Percentiles rank a stretch among this genome's conserved stretches.
Conservation (phyloP, 2,329 filamentous ascomycete species). For the Fusarium clavum region DNA sequence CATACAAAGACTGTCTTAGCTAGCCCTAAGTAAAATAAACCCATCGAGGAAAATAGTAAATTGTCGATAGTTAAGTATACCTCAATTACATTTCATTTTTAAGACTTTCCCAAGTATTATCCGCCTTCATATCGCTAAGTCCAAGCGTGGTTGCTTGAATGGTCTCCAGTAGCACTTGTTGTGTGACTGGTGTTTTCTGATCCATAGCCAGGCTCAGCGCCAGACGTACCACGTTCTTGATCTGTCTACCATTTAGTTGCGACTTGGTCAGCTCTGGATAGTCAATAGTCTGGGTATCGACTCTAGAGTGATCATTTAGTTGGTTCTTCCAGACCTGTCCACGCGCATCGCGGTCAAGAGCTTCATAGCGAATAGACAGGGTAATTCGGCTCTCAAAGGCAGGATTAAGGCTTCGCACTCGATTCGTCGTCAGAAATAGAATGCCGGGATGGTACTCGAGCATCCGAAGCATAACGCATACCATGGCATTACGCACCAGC, state of each 20-base stretch:
- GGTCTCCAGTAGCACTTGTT: neutral
- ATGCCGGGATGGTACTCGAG: conserved; percentile 54
- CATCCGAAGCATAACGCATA: conserved; percentile 40
- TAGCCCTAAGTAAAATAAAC: no score
- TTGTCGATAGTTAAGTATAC: no score
- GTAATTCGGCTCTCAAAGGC: conserved; percentile 60
- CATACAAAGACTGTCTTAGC: no score
- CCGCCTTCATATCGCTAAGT: neutral
- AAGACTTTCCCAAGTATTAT: neutral
- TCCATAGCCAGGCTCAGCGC: neutral
- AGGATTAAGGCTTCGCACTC: conserved; percentile 54
- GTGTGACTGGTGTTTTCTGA: neutral
- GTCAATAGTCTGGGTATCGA: neutral
- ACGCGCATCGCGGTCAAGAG: conserved; percentile 38
- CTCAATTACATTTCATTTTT: conserved; percentile 1
- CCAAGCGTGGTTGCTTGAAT: neutral
- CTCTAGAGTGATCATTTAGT: neutral
- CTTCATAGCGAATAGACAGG: conserved; percentile 51
- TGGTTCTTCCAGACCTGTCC: conserved; percentile 39
- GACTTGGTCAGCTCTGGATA: neutral
- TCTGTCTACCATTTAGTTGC: conserved; percentile 35
- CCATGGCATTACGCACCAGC: conserved; percentile 41
- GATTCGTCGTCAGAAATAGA: conserved; percentile 57
- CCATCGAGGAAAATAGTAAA: no score
- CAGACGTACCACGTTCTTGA: conserved; percentile 16